Evolutionary conservation across 768 basidiomycete genomes (phyloP).

Genomic region (Sporobolomyces roseus): DNA sequence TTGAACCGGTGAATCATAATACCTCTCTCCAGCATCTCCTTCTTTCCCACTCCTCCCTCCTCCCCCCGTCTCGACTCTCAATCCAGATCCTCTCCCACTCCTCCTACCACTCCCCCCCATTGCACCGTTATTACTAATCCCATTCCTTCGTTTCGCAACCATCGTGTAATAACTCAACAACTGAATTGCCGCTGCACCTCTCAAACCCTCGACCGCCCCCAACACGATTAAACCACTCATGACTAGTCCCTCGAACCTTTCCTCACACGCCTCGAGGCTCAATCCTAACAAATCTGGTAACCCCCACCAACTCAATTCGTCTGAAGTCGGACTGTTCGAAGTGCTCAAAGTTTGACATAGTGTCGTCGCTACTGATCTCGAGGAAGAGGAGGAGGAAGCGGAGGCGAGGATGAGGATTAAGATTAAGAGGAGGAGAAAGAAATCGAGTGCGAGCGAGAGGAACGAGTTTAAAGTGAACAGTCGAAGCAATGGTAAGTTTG

Average conservation of each 20-base stretch:
- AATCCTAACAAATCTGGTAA: conserved; percentile 29
- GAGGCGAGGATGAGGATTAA: conserved; percentile 10
- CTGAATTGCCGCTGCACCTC: conserved; percentile 3
- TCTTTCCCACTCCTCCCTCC: background rate
- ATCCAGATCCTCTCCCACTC: background rate
- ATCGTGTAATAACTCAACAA: conserved; percentile 16
- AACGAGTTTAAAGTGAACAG: conserved; percentile 28
- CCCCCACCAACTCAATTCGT: background rate
- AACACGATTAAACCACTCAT: background rate
- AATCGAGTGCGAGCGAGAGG: conserved; percentile 24
- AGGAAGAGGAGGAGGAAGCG: background rate
- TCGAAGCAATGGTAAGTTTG: conserved; percentile 12
- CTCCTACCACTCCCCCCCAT: background rate
- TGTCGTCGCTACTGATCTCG: conserved; percentile 13
- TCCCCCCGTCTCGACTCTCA: background rate
- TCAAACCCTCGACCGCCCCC: background rate
- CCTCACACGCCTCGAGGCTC: conserved; percentile 33
- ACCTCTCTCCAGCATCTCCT: too few relatives aligned
- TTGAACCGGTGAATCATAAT: conserved; percentile 8
- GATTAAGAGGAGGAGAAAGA: conserved; percentile 14
- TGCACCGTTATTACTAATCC: too few relatives aligned
- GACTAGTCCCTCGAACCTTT: conserved; percentile 25
- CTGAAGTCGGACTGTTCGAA: background rate
- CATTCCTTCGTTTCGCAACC: background rate
- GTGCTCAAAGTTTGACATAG: conserved; percentile 28